Percentiles rank a stretch among this genome's conserved stretches.
Evolutionary conservation across 768 basidiomycete genomes (phyloP).

Genomic region (Trametes gibbosa): DNA sequence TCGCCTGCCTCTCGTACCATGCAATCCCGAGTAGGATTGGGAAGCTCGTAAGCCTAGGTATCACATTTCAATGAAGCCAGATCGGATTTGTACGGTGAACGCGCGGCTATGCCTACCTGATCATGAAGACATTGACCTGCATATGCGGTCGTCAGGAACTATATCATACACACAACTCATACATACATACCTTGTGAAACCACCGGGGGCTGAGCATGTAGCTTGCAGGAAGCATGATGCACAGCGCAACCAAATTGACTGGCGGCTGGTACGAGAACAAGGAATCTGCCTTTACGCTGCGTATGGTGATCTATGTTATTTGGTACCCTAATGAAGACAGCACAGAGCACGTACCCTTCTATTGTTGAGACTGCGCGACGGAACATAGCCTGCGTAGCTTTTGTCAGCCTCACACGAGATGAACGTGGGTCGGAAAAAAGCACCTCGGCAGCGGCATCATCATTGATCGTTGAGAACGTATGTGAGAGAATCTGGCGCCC

Average conservation of each 20-base stretch:
- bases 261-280: slow-evolving; percentile 95
- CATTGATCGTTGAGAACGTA: slow-evolving; percentile 91
- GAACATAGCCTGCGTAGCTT: slow-evolving; percentile 75
- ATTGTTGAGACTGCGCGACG: slow-evolving; percentile 90
- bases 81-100: not conserved
- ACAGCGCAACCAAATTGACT: slow-evolving; percentile 83
- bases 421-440: slow-evolving; percentile 9
- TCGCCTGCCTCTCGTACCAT: slow-evolving; percentile 83
- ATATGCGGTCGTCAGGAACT: slow-evolving; percentile 16
- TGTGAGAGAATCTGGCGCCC: slow-evolving; percentile 81
- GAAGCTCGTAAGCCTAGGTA: slow-evolving; percentile 64
- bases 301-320: not conserved
- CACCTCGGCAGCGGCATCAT: slow-evolving; percentile 91
- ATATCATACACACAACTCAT: slow-evolving; percentile 7
- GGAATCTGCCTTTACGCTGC: slow-evolving; percentile 85
- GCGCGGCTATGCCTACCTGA: slow-evolving; percentile 47
- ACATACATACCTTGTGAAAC: slow-evolving; percentile 84
- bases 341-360: slow-evolving; percentile 62
- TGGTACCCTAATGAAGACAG: not conserved
- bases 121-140: slow-evolving; percentile 86
- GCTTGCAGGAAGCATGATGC: slow-evolving; percentile 82
- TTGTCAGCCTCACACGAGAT: not conserved
- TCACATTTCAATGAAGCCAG: not conserved
- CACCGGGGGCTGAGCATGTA: slow-evolving; percentile 89
- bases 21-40: slow-evolving; percentile 80